These are phyloP conservation scores for Boletus subcaerulescens DNA, from an alignment of 768 basidiomycete species.

Conservation along the genomic window DNA sequence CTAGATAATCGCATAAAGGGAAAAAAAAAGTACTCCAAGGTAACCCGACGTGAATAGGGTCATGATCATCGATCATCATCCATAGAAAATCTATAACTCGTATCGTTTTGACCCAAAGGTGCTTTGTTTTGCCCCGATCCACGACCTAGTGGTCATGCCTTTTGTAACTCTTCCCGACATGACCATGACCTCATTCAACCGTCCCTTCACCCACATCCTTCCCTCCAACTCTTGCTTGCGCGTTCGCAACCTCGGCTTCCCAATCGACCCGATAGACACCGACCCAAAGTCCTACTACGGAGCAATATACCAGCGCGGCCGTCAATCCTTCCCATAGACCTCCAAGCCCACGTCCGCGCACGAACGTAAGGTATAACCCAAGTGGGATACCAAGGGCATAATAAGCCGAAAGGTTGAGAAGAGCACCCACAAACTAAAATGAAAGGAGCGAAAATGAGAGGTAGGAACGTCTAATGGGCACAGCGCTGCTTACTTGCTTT, in stretches of 20 bases:
- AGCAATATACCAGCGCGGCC: conserved; percentile 61
- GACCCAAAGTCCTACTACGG: conserved; percentile 49
- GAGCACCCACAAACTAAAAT: conserved; percentile 61
- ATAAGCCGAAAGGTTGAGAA: conserved; percentile 63
- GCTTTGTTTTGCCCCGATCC: not conserved
- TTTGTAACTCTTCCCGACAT: no score
- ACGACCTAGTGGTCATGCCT: no score
- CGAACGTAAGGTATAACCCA: conserved; percentile 77
- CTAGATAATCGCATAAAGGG: no score
- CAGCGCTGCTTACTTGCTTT: conserved; percentile 49
- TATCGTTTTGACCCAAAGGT: not conserved
- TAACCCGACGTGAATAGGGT: no score
- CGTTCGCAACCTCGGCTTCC: conserved; percentile 49
- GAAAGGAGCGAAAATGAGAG: not conserved
- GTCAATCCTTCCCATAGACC: conserved; percentile 89
- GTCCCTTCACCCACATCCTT: conserved; percentile 30
- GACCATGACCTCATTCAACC: not conserved
- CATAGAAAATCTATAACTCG: no score
- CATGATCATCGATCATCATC: no score
- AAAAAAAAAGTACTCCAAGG: no score
- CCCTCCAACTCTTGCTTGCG: conserved; percentile 36
- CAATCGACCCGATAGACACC: conserved; percentile 60
- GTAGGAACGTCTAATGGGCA: not conserved
- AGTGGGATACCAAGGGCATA: conserved; percentile 83
- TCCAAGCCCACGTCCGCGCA: conserved; percentile 48